Evolutionary conservation across 2,329 filamentous ascomycete genomes (phyloP).

Genomic region (Biscogniauxia marginata): DNA sequence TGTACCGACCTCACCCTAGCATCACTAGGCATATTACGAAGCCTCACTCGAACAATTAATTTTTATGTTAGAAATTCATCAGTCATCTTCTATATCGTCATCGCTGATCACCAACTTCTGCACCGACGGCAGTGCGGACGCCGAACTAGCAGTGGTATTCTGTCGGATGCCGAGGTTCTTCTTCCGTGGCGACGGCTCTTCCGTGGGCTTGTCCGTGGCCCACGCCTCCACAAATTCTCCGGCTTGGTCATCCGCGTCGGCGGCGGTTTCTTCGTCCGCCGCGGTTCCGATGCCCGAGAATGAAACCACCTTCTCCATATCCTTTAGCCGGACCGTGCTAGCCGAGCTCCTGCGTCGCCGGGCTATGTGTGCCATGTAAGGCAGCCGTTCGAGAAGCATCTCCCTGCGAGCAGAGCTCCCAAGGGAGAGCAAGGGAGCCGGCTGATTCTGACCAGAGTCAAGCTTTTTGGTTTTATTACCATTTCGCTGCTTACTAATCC

Average conservation of each 20-base stretch:
- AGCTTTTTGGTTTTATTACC: conserved; percentile 19
- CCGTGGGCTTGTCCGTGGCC: conserved; percentile 61
- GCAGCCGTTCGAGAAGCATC: conserved; percentile 80
- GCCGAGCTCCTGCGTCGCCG: conserved; percentile 40
- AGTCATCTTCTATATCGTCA: conserved; percentile 78
- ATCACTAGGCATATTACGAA: too few species aligned
- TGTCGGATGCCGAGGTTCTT: conserved; percentile 31
- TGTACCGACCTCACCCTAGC: neutral
- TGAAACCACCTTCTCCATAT: conserved; percentile 66
- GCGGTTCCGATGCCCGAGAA: conserved; percentile 57
- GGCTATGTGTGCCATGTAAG: conserved; percentile 74
- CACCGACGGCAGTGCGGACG: conserved; percentile 41
- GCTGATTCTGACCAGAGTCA: conserved; percentile 23
- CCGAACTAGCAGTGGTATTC: conserved; percentile 34
- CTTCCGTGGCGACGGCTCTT: conserved; percentile 52
- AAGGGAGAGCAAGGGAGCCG: conserved; percentile 51
- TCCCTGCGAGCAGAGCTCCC: conserved; percentile 68
- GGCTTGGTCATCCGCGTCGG: conserved; percentile 40
- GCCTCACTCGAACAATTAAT: too few species aligned
- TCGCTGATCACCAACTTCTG: conserved; percentile 74
- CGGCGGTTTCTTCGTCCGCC: conserved; percentile 30
- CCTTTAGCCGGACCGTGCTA: conserved; percentile 43
- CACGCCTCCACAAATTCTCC: conserved; percentile 52
- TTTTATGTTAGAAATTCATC: conserved; percentile 14
- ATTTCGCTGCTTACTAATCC: conserved; percentile 19